Evolutionary conservation across 176 grass and related monocot species (phyloP).

Genomic region (Musa schizocarpa): DNA sequence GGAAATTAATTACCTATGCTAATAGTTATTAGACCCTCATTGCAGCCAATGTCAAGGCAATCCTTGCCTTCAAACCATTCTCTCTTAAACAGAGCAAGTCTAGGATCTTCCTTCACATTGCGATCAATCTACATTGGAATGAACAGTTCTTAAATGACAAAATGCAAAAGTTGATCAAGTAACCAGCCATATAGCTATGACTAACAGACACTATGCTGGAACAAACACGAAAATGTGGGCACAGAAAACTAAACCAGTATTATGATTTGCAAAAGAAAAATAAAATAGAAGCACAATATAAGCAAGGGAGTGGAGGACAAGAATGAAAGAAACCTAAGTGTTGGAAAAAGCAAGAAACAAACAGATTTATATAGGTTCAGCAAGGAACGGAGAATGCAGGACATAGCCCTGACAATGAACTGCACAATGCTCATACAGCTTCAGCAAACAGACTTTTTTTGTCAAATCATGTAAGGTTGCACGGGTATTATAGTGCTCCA

Average conservation of each 20-base stretch:
- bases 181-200: neutral
- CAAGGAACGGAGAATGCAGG: neutral
- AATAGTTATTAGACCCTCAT: slow-evolving; percentile 82
- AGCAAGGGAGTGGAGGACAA: neutral
- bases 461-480: too few relatives aligned
- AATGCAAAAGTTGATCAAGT: neutral
- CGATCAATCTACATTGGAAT: slow-evolving; percentile 45
- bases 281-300: neutral
- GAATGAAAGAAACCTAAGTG: neutral
- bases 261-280: neutral
- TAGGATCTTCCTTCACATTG: slow-evolving; percentile 65
- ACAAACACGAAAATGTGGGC: neutral
- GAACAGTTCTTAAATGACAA: neutral
- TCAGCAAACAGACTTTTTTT: too few relatives aligned
- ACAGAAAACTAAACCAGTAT: neutral
- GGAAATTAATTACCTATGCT: slow-evolving; percentile 43
- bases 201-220: neutral
- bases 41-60: slow-evolving; percentile 95
- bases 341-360: neutral
- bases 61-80: slow-evolving; percentile 94
- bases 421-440: too few relatives aligned
- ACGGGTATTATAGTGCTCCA: too few relatives aligned
- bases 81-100: slow-evolving; percentile 57
- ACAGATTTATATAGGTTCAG: neutral
- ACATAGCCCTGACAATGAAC: neutral